Base-by-base conservation (phyloP, 257 asterid species). In the Solanum phureja region DNA sequence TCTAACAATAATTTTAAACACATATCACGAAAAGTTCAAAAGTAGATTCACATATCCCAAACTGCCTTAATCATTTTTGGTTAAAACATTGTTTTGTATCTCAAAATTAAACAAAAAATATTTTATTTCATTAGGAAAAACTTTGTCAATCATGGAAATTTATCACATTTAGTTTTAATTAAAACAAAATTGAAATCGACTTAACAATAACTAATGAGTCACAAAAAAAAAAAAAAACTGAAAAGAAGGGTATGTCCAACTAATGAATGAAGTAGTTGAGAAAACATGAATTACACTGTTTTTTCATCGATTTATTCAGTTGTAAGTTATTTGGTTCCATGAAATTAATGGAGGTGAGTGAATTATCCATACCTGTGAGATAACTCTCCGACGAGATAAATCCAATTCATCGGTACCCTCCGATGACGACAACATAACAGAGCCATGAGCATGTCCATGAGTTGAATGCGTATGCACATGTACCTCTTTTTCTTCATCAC, bases 391-490 rank as follows among this genome's bases (percentile, higher is more conserved):
- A 31, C 90, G 85, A 33, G 87, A 38, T 33, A 88, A 34, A 60
- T 88, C 88, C 35, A 75, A 44, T 11, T 42, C 33, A 4, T 24
- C 81, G 14, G 62, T 38, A 71, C 34, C 60, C 88, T 49, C 88
- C 3, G 62, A 52, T 18, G 62, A 31, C 12, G 88, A 68, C 23
- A 73, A 19, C 11, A 69, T 19, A 6, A 82, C 86, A 1, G 90
- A 82, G 11, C 90, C 90, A 86, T 88, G 88, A 12, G 90, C 76
- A 72, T 88, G 90, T 29, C 88, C 90, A 37, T 88, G 88, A 40
- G 90, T 76, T 33, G 90, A 87, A 76, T 88, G 90, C 1, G 90
- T 88, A 64, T 86, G 90, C 4, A 88, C 85, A 66, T 85, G 88
- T 7, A 86, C 86, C 31, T 18, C 86, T 86, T 79, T 83, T 31